Base-by-base conservation (phyloP, 2,329 filamentous ascomycete species). In the Aspergillus aculeatinus region DNA sequence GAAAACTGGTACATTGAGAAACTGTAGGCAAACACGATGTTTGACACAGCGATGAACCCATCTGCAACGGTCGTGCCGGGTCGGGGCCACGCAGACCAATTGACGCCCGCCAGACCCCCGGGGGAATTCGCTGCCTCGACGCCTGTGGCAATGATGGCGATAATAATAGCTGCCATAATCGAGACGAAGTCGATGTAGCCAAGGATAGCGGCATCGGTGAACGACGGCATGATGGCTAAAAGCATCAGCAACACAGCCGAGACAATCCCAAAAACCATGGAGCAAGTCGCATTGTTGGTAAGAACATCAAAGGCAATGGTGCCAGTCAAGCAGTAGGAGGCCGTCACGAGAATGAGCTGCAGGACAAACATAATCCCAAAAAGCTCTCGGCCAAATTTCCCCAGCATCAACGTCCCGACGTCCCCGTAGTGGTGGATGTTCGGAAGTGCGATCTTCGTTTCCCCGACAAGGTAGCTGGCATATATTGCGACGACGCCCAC, bases 251-350 rank as follows among this genome's bases (percentile, higher is more conserved):
- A 66, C 10, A 66, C 70, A 27, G 77, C 78, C 1, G 77, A 80
- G 19, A 80, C 72, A 10, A 77, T 71, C 9, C 73, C 73, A 67
- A 75, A 80, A 10, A 78, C 68, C 21, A 70, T 31, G 9, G 56
- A 72, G 21, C 78, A 80, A n/a, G 77, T 62, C 1, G 59, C 67
- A 35, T 70, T 68, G 51, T 73, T 66, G 60, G 76, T 74, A 55
- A 81, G 79, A 53, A 69, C 67, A 51, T 77, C 72, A 59, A 72
- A 80, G 2, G 78, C 78, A 59, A 80, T 80, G 6, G 79, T 79
- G 9, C 79, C 79, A 6, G 79, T 80, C 55, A 80, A 62, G 55
- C 76, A 76, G 63, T 80, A 78, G 2, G 76, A 79, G 39, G 77
- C 79, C 2, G 77, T 76, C 5, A 80, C 66, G 21, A 80, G 71